phyloP scores from a whole-genome alignment of 2,329 filamentous ascomycete genomes.

The Ilyonectria sp. region DNA sequence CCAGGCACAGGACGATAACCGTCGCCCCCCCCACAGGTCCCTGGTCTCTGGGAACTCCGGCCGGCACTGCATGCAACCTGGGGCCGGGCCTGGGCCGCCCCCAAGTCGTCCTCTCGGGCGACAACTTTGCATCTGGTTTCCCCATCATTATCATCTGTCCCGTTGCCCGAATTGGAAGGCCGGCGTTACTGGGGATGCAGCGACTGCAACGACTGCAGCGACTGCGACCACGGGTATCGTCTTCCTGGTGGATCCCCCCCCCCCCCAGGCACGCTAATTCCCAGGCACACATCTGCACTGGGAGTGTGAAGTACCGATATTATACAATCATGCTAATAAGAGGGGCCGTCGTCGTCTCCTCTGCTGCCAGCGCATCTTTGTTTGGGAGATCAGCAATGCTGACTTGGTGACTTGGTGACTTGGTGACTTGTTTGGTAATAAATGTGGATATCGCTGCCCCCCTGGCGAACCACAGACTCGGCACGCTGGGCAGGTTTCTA shows the following conservation, averaged over 20 bases:
- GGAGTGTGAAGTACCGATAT: conserved; percentile 1
- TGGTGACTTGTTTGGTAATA: conserved; percentile 7
- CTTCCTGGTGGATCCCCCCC: conserved; percentile 6
- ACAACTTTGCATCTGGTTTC: conserved; percentile 20
- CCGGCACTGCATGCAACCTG: conserved; percentile 28
- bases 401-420: conserved; percentile 10
- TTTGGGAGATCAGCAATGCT: conserved; percentile 25
- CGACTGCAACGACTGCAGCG: conserved; percentile 1
- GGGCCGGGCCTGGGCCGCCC: not conserved
- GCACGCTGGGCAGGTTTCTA: conserved; percentile 12
- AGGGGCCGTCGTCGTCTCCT: conserved; percentile 4
- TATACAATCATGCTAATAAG: conserved; percentile 23
- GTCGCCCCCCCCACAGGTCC: conserved; percentile 6
- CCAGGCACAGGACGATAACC: conserved; percentile 21
- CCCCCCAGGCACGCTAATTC: not conserved
- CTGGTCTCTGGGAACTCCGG: conserved; percentile 28
- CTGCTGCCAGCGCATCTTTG: conserved; percentile 28
- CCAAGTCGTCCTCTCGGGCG: conserved; percentile 4
- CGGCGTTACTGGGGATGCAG: conserved; percentile 8
- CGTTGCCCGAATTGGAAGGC: conserved; percentile 23
- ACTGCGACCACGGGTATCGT: conserved; percentile 7
- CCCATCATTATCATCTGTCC: conserved; percentile 27
- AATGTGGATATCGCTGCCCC: conserved; percentile 23
- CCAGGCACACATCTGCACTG: conserved; percentile 10
- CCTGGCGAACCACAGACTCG: conserved; percentile 21